Percentiles rank a stretch among this genome's conserved stretches.
Conservation (phyloP, 306 rosid species). For the Cucumis cinereus region DNA sequence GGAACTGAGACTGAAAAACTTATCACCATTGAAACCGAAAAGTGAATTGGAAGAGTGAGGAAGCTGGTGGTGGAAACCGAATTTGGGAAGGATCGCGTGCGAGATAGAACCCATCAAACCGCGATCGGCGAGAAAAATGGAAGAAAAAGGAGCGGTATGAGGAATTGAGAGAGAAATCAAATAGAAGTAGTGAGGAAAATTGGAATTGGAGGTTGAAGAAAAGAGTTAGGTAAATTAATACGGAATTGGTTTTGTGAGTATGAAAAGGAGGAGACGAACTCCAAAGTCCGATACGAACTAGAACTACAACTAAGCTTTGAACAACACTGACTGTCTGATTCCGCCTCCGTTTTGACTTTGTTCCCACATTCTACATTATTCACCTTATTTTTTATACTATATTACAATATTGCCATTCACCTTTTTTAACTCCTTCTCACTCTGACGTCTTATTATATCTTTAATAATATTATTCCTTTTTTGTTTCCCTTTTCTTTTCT, state of each 20-base stretch:
- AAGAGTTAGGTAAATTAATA: neutral
- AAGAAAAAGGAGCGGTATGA: neutral
- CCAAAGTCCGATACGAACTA: neutral
- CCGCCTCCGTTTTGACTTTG: neutral
- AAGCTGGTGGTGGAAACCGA: slow-evolving; percentile 19
- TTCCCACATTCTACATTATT: neutral
- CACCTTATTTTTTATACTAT: neutral
- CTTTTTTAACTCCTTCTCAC: too few relatives aligned
- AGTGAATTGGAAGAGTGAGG: slow-evolving; percentile 8
- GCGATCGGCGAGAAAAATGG: slow-evolving; percentile 1
- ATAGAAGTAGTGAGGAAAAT: neutral
- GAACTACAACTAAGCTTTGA: neutral
- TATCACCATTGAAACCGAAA: slow-evolving; percentile 4
- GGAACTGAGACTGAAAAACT: slow-evolving; percentile 1
- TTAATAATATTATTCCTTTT: too few relatives aligned
- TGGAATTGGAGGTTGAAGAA: neutral
- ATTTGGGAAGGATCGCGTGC: slow-evolving; percentile 33
- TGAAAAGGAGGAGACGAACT: neutral
- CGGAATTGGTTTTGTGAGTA: neutral
- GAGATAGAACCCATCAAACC: slow-evolving; percentile 48
- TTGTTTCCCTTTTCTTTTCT: too few relatives aligned
- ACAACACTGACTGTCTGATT: neutral
- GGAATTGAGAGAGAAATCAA: neutral
- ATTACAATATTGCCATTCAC: neutral
- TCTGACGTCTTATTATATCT: too few relatives aligned